phyloP scores from a whole-genome alignment of 2,329 filamentous ascomycete species.

The Botrytis elliptica region DNA sequence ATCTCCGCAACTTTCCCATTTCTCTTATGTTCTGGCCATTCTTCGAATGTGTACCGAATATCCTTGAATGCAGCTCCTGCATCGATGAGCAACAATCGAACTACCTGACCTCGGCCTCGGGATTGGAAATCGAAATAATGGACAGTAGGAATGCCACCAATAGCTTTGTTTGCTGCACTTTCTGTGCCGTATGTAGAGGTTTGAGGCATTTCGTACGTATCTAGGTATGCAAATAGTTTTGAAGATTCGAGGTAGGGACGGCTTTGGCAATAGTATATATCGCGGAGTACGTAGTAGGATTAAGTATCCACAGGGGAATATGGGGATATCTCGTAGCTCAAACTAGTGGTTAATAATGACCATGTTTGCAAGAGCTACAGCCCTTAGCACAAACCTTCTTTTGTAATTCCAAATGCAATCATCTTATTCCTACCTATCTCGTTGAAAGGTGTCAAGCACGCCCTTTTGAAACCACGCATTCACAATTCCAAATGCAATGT shows the following conservation, averaged over 20 bases:
- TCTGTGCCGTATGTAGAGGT: constrained; percentile 27
- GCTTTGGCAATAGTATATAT: neutral
- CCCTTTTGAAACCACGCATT: neutral
- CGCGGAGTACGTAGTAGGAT: neutral
- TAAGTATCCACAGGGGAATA: neutral
- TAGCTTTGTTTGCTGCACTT: constrained; percentile 35
- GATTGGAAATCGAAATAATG: constrained; percentile 40
- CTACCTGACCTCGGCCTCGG: constrained; percentile 37
- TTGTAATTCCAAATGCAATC: constrained; percentile 1
- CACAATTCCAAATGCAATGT: neutral
- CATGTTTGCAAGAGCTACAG: neutral
- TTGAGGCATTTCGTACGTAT: constrained; percentile 2
- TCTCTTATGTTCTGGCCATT: constrained; percentile 36
- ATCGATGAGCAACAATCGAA: constrained; percentile 36
- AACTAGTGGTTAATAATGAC: neutral
- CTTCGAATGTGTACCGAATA: constrained; percentile 37
- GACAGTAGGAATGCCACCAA: constrained; percentile 39
- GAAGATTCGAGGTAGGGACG: neutral
- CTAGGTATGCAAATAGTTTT: neutral
- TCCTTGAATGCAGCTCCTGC: constrained; percentile 38
- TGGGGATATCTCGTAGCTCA: neutral
- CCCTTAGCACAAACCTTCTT: neutral
- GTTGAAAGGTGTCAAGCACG: neutral
- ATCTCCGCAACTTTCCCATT: constrained; percentile 30
- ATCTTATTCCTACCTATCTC: neutral